Evolutionary conservation across 768 basidiomycete genomes (phyloP).

Genomic region (Serendipita sp.): DNA sequence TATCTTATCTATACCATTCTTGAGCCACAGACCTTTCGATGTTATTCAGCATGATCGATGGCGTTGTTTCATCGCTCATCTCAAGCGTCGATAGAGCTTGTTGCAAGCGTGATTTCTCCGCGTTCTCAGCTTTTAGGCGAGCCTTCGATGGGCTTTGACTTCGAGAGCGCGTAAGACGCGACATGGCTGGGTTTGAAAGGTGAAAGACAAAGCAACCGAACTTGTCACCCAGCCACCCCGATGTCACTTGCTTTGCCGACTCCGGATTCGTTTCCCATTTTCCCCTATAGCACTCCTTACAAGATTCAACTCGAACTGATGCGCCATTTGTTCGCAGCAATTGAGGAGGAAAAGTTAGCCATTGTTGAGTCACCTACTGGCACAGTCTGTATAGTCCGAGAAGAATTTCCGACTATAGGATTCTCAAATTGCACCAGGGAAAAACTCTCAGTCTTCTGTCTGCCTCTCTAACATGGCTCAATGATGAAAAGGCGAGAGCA

Average conservation of each 20-base stretch:
- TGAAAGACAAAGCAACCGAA: background rate
- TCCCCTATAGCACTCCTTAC: slow-evolving; percentile 76
- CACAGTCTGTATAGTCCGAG: slow-evolving; percentile 37
- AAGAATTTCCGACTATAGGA: background rate
- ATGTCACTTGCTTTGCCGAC: slow-evolving; percentile 34
- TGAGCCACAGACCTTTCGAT: no score
- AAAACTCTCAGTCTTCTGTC: slow-evolving; percentile 75
- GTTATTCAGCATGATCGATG: no score
- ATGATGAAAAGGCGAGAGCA: slow-evolving; percentile 53
- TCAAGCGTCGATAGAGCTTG: background rate
- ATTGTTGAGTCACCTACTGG: slow-evolving; percentile 85
- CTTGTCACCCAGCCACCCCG: background rate
- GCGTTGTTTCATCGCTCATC: no score
- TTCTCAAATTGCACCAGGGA: slow-evolving; percentile 35
- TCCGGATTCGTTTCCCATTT: slow-evolving; percentile 54
- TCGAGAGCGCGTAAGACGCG: background rate
- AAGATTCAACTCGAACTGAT: slow-evolving; percentile 75
- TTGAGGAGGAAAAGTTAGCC: slow-evolving; percentile 59
- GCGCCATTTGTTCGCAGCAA: slow-evolving; percentile 70
- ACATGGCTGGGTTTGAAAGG: background rate
- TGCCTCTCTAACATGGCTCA: slow-evolving; percentile 58
- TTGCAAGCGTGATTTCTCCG: background rate
- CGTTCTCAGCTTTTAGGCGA: background rate
- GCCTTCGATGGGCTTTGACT: background rate
- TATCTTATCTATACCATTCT: no score